Percentiles rank a stretch among this genome's conserved stretches.
phyloP scores from a whole-genome alignment of 2,329 filamentous ascomycete genomes.

The Cladosporium sp. region DNA sequence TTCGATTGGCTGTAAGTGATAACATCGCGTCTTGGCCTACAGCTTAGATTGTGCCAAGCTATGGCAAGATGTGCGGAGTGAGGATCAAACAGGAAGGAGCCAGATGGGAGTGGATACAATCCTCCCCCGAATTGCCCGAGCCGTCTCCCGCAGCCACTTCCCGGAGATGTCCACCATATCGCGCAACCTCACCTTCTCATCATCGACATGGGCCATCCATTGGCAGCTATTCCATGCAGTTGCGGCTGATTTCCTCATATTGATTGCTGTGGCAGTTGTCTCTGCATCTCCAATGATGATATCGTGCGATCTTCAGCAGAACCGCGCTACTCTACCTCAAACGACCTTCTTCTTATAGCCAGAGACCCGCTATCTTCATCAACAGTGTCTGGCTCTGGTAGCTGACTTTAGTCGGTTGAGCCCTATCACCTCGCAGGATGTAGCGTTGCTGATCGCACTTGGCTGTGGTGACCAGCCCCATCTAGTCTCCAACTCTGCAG shows the following conservation, averaged over 20 bases:
- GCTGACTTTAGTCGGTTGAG: neutral
- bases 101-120: neutral
- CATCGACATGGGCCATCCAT: neutral
- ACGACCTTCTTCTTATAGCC: neutral
- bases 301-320: neutral
- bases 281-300: neutral
- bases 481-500: neutral
- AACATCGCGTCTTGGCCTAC: neutral
- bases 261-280: neutral
- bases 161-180: neutral
- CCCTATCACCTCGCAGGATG: neutral
- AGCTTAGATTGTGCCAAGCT: slow-evolving; percentile 8
- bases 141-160: slow-evolving; percentile 5
- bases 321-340: neutral
- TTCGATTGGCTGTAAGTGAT: neutral
- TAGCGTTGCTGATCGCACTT: slow-evolving; percentile 3
- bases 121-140: slow-evolving; percentile 2
- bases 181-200: neutral
- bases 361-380: neutral
- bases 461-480: neutral
- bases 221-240: neutral
- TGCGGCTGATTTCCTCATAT: neutral
- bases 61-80: slow-evolving; percentile 7
- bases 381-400: neutral
- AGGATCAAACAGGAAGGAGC: slow-evolving; percentile 8